Base-by-base conservation (phyloP, 306 rosid genomes). In the Alnus glutinosa region DNA sequence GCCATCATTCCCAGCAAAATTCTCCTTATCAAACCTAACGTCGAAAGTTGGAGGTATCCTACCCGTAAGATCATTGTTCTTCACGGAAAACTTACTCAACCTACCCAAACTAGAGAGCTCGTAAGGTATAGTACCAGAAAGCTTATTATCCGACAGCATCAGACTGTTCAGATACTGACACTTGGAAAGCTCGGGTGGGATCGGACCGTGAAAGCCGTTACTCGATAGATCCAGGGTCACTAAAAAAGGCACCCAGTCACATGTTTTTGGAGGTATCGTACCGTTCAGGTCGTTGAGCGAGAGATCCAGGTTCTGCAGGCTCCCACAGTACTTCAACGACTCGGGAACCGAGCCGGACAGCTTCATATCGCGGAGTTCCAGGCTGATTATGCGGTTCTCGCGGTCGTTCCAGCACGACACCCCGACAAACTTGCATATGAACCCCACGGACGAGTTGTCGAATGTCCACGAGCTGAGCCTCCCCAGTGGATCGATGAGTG, bases 341-440 rank as follows among this genome's bases (percentile, higher is more conserved):
- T 85, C 84, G 0, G 96, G 91, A 66, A 95, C 37, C 78, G 19
- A 32, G 19, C 98, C 98, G 0, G 91, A 80, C 1, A 95, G 86
- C 30, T 74, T 73, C 87, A 91, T 81, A 1, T 83, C 91, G 4
- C 74, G 77, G 12, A 95, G 90, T 62, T 82, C 86, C 42, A 95
- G 83, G 44, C 75, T 70, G 1, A 87, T 2, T 12, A 95, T 82
- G 3, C 98, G 94, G 63, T 90, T 91, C 87, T 95, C 98, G 28
- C 80, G 83, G 1, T 52, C 77, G 82, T 95, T 92, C 98, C 98
- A 95, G 85, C 98, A 92, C 0, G 85, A 0, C 0, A 95, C 90
- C 0, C 97, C 98, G 0, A 77, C 86, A 74, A 89, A 95, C 30
- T 77, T 70, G 83, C 98, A 95, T 66, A 95, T 54, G 85, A 75